phyloP scores from a whole-genome alignment of 306 rosid genomes.

The Lagenaria siceraria region DNA sequence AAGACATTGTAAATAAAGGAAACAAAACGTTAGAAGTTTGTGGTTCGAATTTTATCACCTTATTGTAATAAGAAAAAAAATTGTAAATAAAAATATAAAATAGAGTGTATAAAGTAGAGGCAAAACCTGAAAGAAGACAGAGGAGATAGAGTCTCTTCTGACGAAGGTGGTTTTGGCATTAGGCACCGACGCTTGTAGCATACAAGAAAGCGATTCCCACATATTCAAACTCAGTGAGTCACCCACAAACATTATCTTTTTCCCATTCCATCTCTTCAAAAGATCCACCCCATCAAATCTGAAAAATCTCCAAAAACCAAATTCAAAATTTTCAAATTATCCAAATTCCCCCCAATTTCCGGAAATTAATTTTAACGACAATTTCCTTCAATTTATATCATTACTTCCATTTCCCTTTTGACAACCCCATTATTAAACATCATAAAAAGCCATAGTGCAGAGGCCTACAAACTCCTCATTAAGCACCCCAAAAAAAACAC shows the following conservation, averaged over 20 bases:
- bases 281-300: slow-evolving; percentile 68
- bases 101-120: no score
- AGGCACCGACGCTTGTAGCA: slow-evolving; percentile 85
- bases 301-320: not conserved
- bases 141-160: slow-evolving; percentile 26
- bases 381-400: no score
- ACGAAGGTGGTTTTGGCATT: slow-evolving; percentile 35
- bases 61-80: no score
- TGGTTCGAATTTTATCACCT: no score
- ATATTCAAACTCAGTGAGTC: slow-evolving; percentile 94
- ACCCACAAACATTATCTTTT: slow-evolving; percentile 95
- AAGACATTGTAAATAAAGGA: no score
- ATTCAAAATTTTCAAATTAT: not conserved
- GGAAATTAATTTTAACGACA: no score
- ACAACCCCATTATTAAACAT: not conserved
- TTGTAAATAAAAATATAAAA: no score
- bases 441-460: no score
- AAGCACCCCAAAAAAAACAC: no score
- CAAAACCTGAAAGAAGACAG: slow-evolving; percentile 59
- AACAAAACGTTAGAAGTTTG: no score
- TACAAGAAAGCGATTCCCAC: slow-evolving; percentile 91
- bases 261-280: slow-evolving; percentile 61
- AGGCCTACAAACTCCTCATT: no score
- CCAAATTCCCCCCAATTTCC: no score
- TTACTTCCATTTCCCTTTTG: not conserved